Evolutionary conservation across 352 stramenopile species (phyloP).

Genomic region (Sclerospora graminicola): DNA sequence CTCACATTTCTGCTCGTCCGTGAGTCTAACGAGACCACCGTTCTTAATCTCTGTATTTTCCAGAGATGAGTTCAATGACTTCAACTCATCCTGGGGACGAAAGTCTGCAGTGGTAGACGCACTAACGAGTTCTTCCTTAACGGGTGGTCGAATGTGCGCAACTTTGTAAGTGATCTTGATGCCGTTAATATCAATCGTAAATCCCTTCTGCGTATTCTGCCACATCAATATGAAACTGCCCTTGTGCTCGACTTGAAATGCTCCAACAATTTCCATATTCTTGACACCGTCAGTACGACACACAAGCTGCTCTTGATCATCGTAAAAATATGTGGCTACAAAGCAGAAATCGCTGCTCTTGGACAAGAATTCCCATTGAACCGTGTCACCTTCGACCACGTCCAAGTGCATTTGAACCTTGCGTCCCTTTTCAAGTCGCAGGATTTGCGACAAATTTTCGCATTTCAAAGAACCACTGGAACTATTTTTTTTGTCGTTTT

Average conservation of each 20-base stretch:
- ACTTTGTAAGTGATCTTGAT: conserved; percentile 60
- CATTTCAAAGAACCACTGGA: conserved; percentile 2
- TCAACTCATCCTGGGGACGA: neutral
- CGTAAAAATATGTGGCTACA: conserved; percentile 44
- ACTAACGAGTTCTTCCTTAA: neutral
- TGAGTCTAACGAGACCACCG: conserved; percentile 15
- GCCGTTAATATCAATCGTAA: conserved; percentile 43
- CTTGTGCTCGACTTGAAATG: conserved; percentile 38
- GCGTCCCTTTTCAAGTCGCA: conserved; percentile 45
- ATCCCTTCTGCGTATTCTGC: conserved; percentile 59
- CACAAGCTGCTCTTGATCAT: conserved; percentile 36
- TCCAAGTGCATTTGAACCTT: conserved; percentile 79
- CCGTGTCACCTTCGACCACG: conserved; percentile 46
- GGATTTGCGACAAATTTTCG: conserved; percentile 12
- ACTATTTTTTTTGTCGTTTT: conserved; percentile 6
- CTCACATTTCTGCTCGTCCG: conserved; percentile 41
- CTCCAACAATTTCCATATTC: conserved; percentile 41
- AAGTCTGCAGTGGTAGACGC: neutral
- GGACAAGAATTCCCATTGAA: conserved; percentile 51
- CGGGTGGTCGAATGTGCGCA: conserved; percentile 28
- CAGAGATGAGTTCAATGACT: neutral
- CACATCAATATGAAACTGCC: conserved; percentile 71
- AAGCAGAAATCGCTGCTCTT: conserved; percentile 60
- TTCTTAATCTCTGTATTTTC: conserved; percentile 4
- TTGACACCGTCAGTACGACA: conserved; percentile 56